Evolutionary conservation across 208 protist genomes (phyloP), one percentile per base, ranked within the genome.

Genomic region (Leishmania arabica): DNA sequence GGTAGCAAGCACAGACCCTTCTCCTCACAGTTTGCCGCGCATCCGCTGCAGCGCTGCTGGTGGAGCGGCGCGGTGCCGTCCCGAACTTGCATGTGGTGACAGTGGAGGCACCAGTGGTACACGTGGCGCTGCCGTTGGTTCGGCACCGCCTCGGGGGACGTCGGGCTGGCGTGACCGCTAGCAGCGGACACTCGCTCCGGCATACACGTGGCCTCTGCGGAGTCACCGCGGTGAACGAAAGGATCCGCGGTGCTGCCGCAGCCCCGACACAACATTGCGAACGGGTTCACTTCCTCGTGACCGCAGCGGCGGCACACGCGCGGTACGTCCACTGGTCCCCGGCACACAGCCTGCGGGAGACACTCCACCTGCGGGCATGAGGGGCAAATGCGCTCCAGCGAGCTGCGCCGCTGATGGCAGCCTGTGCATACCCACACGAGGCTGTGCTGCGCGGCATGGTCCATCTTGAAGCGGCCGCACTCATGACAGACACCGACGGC

Each of bases 281-380:
- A 95, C 17, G 86, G 80, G 76, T 95, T 90, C 2, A 11, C 17
- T 78, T 86, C 84, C 31, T 73, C 77, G 27, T 72, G 78, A 9
- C 76, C 69, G 77, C 91, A 96, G 53, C 75, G 70, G 8, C 71
- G 56, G 54, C 89, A 95, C 75, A 77, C 75, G 9, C 88, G 82
- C 45, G 72, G 56, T 9, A 72, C 65, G 53, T 64, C 53, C 27
- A 78, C 62, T 31, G 65, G 73, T 11, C 54, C 79, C 17, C 81
- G 84, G 66, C 77, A 75, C 64, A 90, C 42, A 37, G 91, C 84
- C 74, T 87, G 79, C 8, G 93, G 93, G 24, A 95, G 79, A 77
- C 85, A 97, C 45, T 96, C 95, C 56, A 97, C 92, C 58, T 96
- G 93, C 51, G 91, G 90, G 74, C 95, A 96, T 34, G 85, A 74